phyloP scores from a whole-genome alignment of 768 basidiomycete genomes.

The Lyophyllum atratum region DNA sequence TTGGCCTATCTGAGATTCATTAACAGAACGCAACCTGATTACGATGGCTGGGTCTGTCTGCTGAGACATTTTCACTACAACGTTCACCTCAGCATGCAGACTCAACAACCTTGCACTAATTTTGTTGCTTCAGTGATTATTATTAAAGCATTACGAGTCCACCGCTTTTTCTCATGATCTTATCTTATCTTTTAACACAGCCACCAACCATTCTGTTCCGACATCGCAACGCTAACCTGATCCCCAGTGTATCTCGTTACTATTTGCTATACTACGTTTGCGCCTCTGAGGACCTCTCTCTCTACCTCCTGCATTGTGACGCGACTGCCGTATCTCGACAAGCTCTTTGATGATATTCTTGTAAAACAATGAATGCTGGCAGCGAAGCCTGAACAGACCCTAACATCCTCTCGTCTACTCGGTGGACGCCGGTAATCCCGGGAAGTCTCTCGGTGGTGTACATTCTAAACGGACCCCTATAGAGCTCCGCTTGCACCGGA shows the following conservation, averaged over 20 bases:
- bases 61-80: slow-evolving; percentile 40
- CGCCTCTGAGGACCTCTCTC: slow-evolving; percentile 39
- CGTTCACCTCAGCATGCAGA: not conserved
- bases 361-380: not conserved
- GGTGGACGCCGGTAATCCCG: slow-evolving; percentile 68
- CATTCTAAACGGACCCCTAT: slow-evolving; percentile 66
- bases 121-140: too few relatives aligned
- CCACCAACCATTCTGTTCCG: not conserved
- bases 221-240: too few relatives aligned
- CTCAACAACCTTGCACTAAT: not conserved
- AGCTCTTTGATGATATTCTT: slow-evolving; percentile 20
- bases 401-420: slow-evolving; percentile 62
- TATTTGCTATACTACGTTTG: not conserved
- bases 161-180: not conserved
- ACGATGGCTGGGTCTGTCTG: slow-evolving; percentile 50
- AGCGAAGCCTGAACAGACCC: not conserved
- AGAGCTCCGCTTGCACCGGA: slow-evolving; percentile 62
- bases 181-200: not conserved
- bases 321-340: slow-evolving; percentile 42
- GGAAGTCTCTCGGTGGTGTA: slow-evolving; percentile 78
- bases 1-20: slow-evolving; percentile 38
- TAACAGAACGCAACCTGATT: slow-evolving; percentile 42
- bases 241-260: not conserved
- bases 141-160: too few relatives aligned
- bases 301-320: slow-evolving; percentile 41